Conservation (phyloP, 2,329 filamentous ascomycete genomes). For the Colletotrichum spinosum region DNA sequence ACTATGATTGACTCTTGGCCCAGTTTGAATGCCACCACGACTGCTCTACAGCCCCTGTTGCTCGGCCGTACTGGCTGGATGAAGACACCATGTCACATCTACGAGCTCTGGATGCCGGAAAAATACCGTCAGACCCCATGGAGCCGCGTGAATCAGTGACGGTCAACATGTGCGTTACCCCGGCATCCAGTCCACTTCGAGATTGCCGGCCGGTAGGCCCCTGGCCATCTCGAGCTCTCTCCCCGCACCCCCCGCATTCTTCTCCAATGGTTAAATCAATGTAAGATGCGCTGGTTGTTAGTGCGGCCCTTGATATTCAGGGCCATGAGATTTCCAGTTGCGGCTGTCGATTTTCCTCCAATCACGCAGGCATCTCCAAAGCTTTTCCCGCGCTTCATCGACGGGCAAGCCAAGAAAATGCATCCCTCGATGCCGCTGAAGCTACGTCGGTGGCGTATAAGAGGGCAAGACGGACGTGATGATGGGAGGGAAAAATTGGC, state of each 20-base stretch:
- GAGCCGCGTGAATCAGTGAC: background rate
- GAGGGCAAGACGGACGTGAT: background rate
- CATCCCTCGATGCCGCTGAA: background rate
- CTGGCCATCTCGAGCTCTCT: conserved; percentile 9
- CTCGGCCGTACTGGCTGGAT: conserved; percentile 1
- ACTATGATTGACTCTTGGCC: too few relatives aligned
- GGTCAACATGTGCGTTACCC: conserved; percentile 4
- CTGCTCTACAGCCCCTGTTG: conserved; percentile 8
- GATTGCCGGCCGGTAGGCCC: conserved; percentile 6
- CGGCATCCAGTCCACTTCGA: conserved; percentile 22
- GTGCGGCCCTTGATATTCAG: conserved; percentile 8
- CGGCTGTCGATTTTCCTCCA: conserved; percentile 34
- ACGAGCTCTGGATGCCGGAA: conserved; percentile 5
- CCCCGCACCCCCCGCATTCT: conserved; percentile 36
- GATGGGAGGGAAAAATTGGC: background rate
- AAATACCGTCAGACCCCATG: background rate
- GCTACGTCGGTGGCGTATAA: conserved; percentile 24
- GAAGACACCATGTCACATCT: background rate
- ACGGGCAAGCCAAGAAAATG: background rate
- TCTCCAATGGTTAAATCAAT: conserved; percentile 31
- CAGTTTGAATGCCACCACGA: conserved; percentile 8
- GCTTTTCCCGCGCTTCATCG: conserved; percentile 3
- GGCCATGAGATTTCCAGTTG: conserved; percentile 15
- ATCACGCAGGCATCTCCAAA: conserved; percentile 15
- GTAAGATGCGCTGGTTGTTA: background rate